Evolutionary conservation across 2,329 filamentous ascomycete species (phyloP).

Genomic region (Dactylellina drechsleri): DNA sequence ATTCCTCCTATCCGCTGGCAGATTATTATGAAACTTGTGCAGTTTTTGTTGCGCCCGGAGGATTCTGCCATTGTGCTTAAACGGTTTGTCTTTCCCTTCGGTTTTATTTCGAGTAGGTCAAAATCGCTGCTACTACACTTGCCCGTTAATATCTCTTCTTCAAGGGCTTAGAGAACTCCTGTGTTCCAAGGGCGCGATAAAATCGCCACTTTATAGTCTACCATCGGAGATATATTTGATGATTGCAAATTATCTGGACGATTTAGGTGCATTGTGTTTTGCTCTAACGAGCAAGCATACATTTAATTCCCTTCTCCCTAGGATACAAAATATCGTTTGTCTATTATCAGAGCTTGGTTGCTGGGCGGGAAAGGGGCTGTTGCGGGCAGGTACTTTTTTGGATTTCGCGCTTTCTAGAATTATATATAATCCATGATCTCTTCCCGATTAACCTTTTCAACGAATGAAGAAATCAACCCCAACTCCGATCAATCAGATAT

Average conservation of each 20-base stretch:
- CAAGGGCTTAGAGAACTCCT: too few relatives aligned
- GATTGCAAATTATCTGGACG: slow-evolving; percentile 17
- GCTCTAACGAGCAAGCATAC: background rate
- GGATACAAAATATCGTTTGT: slow-evolving; percentile 29
- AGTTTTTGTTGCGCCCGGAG: slow-evolving; percentile 22
- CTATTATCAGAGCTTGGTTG: slow-evolving; percentile 28
- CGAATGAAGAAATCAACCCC: background rate
- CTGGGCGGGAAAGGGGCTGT: slow-evolving; percentile 24
- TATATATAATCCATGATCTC: too few relatives aligned
- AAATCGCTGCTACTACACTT: too few relatives aligned
- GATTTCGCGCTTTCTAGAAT: too few relatives aligned
- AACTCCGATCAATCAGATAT: background rate
- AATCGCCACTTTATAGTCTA: background rate
- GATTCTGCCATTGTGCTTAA: slow-evolving; percentile 23
- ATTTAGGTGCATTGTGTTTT: slow-evolving; percentile 22
- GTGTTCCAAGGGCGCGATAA: too few relatives aligned
- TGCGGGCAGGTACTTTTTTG: slow-evolving; percentile 18
- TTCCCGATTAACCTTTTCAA: too few relatives aligned
- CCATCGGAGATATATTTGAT: slow-evolving; percentile 19
- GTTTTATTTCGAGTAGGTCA: too few relatives aligned
- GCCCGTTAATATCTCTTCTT: too few relatives aligned
- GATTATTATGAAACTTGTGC: slow-evolving; percentile 27
- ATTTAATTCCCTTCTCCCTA: slow-evolving; percentile 3
- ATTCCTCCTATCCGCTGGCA: slow-evolving; percentile 14
- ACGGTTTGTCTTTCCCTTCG: slow-evolving; percentile 2